Base-by-base conservation (phyloP, 116 monocot genomes). In the Posidonia oceanica region DNA sequence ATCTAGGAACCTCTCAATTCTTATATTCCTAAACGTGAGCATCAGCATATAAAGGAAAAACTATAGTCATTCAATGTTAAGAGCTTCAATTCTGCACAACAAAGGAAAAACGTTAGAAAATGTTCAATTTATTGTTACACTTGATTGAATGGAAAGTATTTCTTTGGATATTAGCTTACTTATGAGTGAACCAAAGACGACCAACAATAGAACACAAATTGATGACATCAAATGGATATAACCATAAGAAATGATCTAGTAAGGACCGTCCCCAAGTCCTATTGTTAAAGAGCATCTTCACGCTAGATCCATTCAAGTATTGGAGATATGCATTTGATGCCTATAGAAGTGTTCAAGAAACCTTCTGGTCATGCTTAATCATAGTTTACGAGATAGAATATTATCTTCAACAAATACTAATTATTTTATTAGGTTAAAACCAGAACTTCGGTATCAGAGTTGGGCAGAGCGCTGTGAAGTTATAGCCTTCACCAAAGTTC, bases 231-330 rank as follows among this genome's bases (percentile, higher is more conserved):
- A 29, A 54, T 91, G 72, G 64, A 95, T 88, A 72, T 95, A 95
- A 20, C 72, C 75, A 67, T 94, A 90, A 68, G 85, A 82, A 74
- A 94, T 94, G 16, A 84, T 62, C 94, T 87, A 90, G 72, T 94
- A 94, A 51, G 94, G 82, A 29, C 85, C 80, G 80, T 94, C 90
- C 23, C 79, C 83, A 64, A 94, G 90, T 36, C 94, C 90, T n/a
- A n/a, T n/a, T n/a, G n/a, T n/a, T n/a, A 62, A 94, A 71, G 39
- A 65, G 74, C 80, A 90, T 80, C 56, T 63, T 74, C 20, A 73
- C 37, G 37, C 75, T 77, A 37, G 36, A 29, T 52, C 85, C 87
- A 75, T 29, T 81, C 59, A 82, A 6, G 71, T 75, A 79, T 41
- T 78, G 60, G 37, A 94, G 82, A 67, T 75, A 94, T 13, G 94